Evolutionary conservation across 192 early-diverging fungal species (phyloP), one percentile per base, ranked within the genome.

Genomic region (Coemansia nantahalensis): DNA sequence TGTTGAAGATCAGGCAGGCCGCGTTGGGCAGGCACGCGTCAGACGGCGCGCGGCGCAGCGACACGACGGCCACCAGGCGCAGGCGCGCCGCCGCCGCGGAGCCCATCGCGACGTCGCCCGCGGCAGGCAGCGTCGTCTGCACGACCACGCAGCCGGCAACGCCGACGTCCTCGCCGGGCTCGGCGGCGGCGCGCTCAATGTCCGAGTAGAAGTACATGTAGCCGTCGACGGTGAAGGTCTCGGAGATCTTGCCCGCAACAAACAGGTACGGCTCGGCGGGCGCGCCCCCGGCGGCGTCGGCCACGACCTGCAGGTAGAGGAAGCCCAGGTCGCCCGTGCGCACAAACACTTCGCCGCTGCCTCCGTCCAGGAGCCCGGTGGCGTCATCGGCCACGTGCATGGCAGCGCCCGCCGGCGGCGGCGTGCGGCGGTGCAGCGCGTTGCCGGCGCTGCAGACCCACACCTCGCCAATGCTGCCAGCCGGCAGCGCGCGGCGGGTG

Each of bases 311-410:
- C 41, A 84, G 81, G 74, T 87, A 88, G 31, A 93, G 46, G 58
- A 93, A 93, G 6, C 91, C 91, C 34, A 86, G 55, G 62, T 90
- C 89, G 16, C 91, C 91, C 0, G 91, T 91, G 24, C 88, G 80
- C 45, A 87, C 81, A 75, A 88, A 93, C 41, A 53, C 77, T 38
- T 76, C 58, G 15, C 74, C 68, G 58, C 82, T 72, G 19, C 80
- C 65, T 22, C 84, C 85, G 7, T 82, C 77, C 22, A 93, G 75
- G 7, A 54, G 43, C 6, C 50, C 74, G 7, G 56, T 56, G 3
- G 56, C 24, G 43, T 66, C 51, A n/a, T 46, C 24, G 17, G 52
- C 47, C 13, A 47, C 46, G 23, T 38, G 32, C 45, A 58, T 43
- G 12, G 48, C 48, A 37, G 47, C 41, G 17, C 56, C 44, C 54